These are phyloP conservation scores for Paratinospora sagittata DNA, from an alignment of 164 flowering plant genomes.

Conservation along the genomic window DNA sequence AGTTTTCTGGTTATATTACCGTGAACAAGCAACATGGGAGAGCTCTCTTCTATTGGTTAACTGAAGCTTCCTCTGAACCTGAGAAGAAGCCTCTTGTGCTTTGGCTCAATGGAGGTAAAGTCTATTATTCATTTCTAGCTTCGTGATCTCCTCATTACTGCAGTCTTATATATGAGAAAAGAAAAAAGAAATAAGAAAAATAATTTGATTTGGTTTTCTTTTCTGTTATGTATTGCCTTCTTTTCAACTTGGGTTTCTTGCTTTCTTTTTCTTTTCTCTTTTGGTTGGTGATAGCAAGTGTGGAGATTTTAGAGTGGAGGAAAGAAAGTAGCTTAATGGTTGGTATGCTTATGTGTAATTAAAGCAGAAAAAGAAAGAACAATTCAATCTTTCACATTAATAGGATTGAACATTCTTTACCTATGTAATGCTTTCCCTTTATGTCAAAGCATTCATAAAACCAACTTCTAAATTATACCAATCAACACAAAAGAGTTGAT, in stretches of 20 bases:
- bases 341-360: too few relatives aligned
- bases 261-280: background rate
- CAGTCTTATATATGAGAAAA: too few relatives aligned
- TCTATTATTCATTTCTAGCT: background rate
- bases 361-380: background rate
- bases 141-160: too few relatives aligned
- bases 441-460: too few relatives aligned
- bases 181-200: too few relatives aligned
- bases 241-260: background rate
- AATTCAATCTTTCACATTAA: background rate
- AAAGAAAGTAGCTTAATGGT: background rate
- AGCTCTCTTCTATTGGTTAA: conserved; percentile 80
- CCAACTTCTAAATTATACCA: too few relatives aligned
- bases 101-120: conserved; percentile 93
- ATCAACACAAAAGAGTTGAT: too few relatives aligned
- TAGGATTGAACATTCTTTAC: too few relatives aligned
- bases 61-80: conserved; percentile 41
- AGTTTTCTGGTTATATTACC: conserved; percentile 74
- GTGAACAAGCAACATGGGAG: conserved; percentile 61
- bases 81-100: conserved; percentile 67
- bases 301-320: background rate
- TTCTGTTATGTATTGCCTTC: background rate
- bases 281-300: background rate
- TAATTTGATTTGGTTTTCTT: background rate
- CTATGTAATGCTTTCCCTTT: too few relatives aligned